phyloP scores from a whole-genome alignment of 140 eudicot genomes.

The Oenanthe javanica region DNA sequence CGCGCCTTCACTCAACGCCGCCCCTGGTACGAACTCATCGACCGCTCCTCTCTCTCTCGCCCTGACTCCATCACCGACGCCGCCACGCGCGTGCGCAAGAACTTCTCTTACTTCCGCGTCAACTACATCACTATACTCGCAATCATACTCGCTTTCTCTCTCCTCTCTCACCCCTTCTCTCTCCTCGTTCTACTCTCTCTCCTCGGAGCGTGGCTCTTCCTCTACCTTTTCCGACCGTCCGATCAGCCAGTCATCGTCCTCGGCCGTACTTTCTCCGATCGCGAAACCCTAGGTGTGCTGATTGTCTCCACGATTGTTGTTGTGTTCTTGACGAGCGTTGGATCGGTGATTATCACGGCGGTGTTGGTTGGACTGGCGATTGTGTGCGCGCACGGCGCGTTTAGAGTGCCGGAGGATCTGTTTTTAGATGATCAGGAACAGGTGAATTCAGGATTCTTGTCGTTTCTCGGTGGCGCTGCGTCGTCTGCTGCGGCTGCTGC shows the following conservation, averaged over 20 bases:
- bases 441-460: conserved; percentile 48
- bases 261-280: conserved; percentile 57
- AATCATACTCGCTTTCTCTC: conserved; percentile 49
- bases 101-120: conserved; percentile 66
- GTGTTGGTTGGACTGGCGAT: conserved; percentile 47
- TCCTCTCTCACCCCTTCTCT: conserved; percentile 72
- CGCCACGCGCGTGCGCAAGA: conserved; percentile 69
- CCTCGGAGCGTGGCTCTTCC: conserved; percentile 70
- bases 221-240: conserved; percentile 64
- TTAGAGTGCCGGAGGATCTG: conserved; percentile 72
- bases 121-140: conserved; percentile 57
- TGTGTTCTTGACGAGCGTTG: conserved; percentile 66
- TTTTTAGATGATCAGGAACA: conserved; percentile 77
- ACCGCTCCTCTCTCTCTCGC: conserved; percentile 65
- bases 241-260: conserved; percentile 50
- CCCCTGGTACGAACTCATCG: conserved; percentile 78
- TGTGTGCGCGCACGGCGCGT: conserved; percentile 71
- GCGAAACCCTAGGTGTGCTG: conserved; percentile 56
- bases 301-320: conserved; percentile 47
- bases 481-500: conserved; percentile 49
- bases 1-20: conserved; percentile 73
- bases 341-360: conserved; percentile 66
- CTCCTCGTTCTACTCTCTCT: conserved; percentile 60
- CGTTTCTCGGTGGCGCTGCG: conserved; percentile 84
- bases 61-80: conserved; percentile 78